Evolutionary conservation across 768 basidiomycete genomes (phyloP), one percentile per base, ranked within the genome.

Genomic region (Lentinula detonsa): DNA sequence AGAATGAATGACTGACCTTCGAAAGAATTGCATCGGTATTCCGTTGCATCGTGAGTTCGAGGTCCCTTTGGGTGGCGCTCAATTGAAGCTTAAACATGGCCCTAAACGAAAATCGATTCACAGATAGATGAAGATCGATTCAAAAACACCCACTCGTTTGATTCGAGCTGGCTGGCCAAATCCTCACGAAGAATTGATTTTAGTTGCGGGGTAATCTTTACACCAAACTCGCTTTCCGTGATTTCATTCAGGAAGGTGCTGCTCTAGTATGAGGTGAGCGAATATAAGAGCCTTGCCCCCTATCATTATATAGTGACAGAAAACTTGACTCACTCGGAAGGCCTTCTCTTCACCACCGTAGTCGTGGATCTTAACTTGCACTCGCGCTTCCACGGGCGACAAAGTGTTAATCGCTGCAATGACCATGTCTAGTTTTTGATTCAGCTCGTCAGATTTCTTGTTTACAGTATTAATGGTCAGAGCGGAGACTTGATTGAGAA

Each of bases 61-160:
- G 63, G 33, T 65, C 59, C 51, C 57, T 61, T 7, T 49, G 57
- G 8, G 64, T 60, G 6, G 59, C 63, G 28, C 64, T 56, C 5
- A 69, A n/a, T 35, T 65, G 62, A 28, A 64, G 58, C 35, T 63
- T 61, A 56, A 65, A 69, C 54, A 62, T 62, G 1, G 64, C 61
- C n/a, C 68, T 52, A 10, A 4, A 48, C 5, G 37, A 59, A 28
- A 1, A 16, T 7, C 6, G 7, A 56, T 54, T 16, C 6, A 23
- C 31, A n/a, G n/a, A 16, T 5, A 16, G 7, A 2, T 6, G 21
- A 35, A 10, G 10, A 7, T 33, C 9, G 53, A n/a, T n/a, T 2
- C 21, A 37, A 49, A 50, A 4, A 5, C 13, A 61, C 61, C 9
- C 7, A 62, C 66, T 57, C 46, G 55, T 66, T 65, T 42, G 43